Base-by-base conservation (phyloP, 805 yeast species). In the Metschnikowia aberdeeniae region DNA sequence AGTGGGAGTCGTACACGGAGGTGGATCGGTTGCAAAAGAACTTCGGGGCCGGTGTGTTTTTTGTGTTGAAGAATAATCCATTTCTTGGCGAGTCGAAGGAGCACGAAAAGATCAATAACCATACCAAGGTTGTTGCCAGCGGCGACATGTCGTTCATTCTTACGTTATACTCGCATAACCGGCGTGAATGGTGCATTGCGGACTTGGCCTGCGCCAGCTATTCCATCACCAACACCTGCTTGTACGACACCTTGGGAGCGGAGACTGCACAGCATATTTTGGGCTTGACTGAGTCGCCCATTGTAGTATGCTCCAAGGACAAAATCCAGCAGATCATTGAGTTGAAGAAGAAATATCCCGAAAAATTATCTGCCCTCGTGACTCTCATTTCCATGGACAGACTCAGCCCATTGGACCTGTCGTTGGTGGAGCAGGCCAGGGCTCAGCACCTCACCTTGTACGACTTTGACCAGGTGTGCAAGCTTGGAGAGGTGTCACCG, bases 361-460 rank as follows among this genome's bases (percentile, higher is more conserved):
- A 59, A 12, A 51, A 64, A 11, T 63, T 78, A 45, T 62, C 60
- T 27, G 50, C 51, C 48, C 58, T 84, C 45, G 78, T 79, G 53
- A 68, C 79, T 22, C 60, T 85, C 43, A 68, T 84, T 14, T 76
- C 80, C 38, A 73, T 81, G 68, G 87, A 82, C 28, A 49, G 54
- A 5, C 42, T 52, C 22, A 33, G 44, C 10, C 27, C 48, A 5
- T 31, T 42, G 36, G 58, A 56, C 41, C 43, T 27, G 13, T 27
- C 30, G 7, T 36, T 58, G 33, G 39, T 50, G 8, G 49, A 45
- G 13, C 36, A 30, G n/a, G 53, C 54, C 13, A 51, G 50, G 28
- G 50, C 46, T 6, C 44, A 46, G 27, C 54, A 54, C 5, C 51
- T 68, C 19, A 59, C 62, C 10, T 51, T 67, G 19, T 51, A 55